These are phyloP conservation scores for Micromonas commoda DNA, from an alignment of 139 green algal genomes.

Conservation along the genomic window DNA sequence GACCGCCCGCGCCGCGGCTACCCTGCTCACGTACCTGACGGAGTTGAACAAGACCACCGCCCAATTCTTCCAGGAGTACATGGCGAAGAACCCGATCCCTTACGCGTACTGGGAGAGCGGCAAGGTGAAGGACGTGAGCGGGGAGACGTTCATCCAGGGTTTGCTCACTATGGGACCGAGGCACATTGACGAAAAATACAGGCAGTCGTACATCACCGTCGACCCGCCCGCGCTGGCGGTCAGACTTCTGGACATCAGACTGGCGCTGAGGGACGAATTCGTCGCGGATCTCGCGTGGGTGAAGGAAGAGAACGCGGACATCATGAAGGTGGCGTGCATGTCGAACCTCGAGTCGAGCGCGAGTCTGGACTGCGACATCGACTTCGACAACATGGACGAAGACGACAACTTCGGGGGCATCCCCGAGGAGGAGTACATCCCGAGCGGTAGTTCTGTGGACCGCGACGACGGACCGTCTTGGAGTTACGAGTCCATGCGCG, in stretches of 20 bases:
- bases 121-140: constrained; percentile 4
- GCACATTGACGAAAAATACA: neutral
- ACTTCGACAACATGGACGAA: too few species aligned
- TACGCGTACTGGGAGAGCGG: neutral
- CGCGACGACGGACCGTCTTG: too few species aligned
- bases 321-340: constrained; percentile 19
- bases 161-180: neutral
- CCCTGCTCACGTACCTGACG: constrained; percentile 24
- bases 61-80: constrained; percentile 16
- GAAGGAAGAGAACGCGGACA: constrained; percentile 20
- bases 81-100: constrained; percentile 19
- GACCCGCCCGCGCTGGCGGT: constrained; percentile 14
- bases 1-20: constrained; percentile 21
- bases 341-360: neutral
- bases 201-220: constrained; percentile 13
- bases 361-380: neutral
- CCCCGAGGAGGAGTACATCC: neutral
- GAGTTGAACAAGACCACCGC: constrained; percentile 13
- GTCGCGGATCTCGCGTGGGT: constrained; percentile 7
- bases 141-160: constrained; percentile 18
- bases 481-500: too few species aligned
- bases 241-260: constrained; percentile 18
- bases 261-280: constrained; percentile 12
- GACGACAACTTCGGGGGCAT: neutral
- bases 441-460: too few species aligned